Evolutionary conservation across 2,329 filamentous ascomycete genomes (phyloP).

Genomic region (Ceratocystis smalleyi): DNA sequence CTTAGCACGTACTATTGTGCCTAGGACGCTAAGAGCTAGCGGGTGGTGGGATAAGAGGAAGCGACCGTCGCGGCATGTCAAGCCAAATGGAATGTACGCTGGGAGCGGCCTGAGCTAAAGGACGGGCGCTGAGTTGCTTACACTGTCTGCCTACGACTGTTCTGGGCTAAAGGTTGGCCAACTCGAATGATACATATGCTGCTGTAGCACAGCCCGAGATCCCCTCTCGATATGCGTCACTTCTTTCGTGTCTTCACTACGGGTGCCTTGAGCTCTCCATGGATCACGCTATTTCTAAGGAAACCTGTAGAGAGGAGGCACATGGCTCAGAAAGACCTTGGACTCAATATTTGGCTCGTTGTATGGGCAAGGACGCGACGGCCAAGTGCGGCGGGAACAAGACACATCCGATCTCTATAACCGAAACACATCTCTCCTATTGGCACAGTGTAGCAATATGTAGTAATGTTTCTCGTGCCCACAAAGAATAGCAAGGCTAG

Average conservation of each 20-base stretch:
- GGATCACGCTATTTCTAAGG: too few species aligned
- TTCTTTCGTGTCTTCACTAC: not conserved
- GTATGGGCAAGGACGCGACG: not conserved
- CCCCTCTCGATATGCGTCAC: not conserved
- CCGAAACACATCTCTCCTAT: not conserved
- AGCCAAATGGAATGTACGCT: not conserved
- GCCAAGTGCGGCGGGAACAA: not conserved
- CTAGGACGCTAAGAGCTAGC: not conserved
- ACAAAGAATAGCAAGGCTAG: not conserved
- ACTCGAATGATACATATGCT: not conserved
- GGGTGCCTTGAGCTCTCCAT: too few species aligned
- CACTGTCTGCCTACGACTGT: not conserved
- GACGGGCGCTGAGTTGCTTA: not conserved
- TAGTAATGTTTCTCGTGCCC: not conserved
- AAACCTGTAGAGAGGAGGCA: too few species aligned
- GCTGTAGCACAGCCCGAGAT: not conserved
- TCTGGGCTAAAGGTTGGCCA: not conserved
- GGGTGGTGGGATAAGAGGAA: too few species aligned
- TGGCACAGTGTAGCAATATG: not conserved
- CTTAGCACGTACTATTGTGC: not conserved
- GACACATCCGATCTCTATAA: not conserved
- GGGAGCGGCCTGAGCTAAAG: not conserved
- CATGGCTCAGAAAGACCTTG: too few species aligned
- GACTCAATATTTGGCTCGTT: not conserved
- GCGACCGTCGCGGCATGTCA: not conserved